phyloP scores from a whole-genome alignment of 2,329 filamentous ascomycete species.

The Drechslerella coelobrocha region DNA sequence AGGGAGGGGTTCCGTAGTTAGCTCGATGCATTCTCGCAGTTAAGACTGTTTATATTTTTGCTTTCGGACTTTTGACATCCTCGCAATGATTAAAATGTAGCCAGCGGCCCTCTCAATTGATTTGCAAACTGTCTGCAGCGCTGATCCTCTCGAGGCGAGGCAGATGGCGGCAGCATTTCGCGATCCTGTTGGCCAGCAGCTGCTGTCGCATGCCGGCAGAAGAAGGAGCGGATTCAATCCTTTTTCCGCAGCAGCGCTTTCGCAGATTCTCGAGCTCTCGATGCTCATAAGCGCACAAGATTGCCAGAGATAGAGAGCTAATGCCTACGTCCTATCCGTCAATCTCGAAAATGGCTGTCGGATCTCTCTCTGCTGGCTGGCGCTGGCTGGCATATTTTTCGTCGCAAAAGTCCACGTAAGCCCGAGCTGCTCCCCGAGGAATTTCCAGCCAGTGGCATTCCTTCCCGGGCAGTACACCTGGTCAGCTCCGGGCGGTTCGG shows the following conservation, averaged over 20 bases:
- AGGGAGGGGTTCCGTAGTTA: constrained; percentile 3
- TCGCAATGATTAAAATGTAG: not conserved
- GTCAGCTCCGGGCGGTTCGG: constrained; percentile 15
- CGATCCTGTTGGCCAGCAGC: constrained; percentile 20
- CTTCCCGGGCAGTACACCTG: constrained; percentile 9
- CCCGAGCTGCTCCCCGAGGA: no score
- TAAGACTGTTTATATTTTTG: not conserved
- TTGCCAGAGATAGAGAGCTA: constrained; percentile 15
- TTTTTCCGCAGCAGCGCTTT: not conserved
- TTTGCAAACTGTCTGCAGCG: constrained; percentile 26
- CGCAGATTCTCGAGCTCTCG: not conserved
- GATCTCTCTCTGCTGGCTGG: constrained; percentile 14
- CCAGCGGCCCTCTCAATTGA: not conserved
- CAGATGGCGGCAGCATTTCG: constrained; percentile 29
- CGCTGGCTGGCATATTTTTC: not conserved
- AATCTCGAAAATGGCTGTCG: constrained; percentile 39
- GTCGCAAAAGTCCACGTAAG: not conserved
- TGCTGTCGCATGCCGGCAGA: constrained; percentile 25
- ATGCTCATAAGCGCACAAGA: not conserved
- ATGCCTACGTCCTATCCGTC: constrained; percentile 16
- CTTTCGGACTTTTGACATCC: constrained; percentile 30
- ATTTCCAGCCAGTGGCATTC: constrained; percentile 13
- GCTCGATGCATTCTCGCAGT: not conserved
- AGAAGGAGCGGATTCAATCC: not conserved
- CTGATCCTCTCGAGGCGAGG: constrained; percentile 25